phyloP scores from a whole-genome alignment of 108 stramenopile genomes.

The Mayamaea pseudoterrestris region DNA sequence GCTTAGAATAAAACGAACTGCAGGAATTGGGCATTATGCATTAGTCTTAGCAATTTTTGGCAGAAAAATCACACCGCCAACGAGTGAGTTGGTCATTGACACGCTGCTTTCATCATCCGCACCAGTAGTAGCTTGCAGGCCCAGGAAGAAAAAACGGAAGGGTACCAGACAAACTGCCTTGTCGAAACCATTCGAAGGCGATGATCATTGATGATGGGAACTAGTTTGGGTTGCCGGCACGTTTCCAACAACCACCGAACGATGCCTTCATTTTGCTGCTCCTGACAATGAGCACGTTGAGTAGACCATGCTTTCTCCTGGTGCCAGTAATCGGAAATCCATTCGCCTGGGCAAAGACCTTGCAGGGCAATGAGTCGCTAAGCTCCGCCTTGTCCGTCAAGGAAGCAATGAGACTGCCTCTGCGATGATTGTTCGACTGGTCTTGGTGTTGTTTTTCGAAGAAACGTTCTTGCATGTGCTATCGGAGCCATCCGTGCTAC shows the following conservation, averaged over 20 bases:
- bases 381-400: conserved; percentile 30
- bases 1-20: conserved; percentile 1
- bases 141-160: conserved; percentile 43
- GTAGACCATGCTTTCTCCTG: conserved; percentile 80
- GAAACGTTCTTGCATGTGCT: conserved; percentile 41
- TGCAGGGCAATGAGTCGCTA: conserved; percentile 64
- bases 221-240: conserved; percentile 19
- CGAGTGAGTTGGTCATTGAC: not conserved
- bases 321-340: conserved; percentile 67
- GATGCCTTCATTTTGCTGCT: conserved; percentile 81
- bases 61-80: conserved; percentile 58
- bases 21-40: not conserved
- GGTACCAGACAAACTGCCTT: conserved; percentile 36
- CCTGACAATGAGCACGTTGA: conserved; percentile 81
- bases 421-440: not conserved
- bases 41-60: conserved; percentile 24
- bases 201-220: conserved; percentile 31
- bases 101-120: too few species aligned
- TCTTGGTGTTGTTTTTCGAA: conserved; percentile 16
- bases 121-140: conserved; percentile 9
- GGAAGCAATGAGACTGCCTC: conserved; percentile 7
- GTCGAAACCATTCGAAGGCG: conserved; percentile 3
- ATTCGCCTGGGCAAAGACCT: conserved; percentile 39
- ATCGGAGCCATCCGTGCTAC: conserved; percentile 87
- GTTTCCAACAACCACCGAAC: conserved; percentile 64